Base-by-base conservation (phyloP, 495 filamentous ascomycete genomes). In the Cercophora scortea region DNA sequence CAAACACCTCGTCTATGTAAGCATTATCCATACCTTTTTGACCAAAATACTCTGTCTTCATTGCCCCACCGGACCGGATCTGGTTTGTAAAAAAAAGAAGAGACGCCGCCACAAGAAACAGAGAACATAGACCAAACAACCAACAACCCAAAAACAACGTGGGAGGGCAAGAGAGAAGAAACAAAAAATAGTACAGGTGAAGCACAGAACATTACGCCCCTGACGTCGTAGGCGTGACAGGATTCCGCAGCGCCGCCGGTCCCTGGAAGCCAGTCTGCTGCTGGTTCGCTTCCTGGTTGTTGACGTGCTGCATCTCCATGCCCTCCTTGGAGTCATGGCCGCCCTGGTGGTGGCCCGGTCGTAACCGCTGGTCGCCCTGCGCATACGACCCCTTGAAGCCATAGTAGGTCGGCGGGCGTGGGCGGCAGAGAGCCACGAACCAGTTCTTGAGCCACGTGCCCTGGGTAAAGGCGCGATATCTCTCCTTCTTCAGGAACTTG, bases 401-500 rank as follows among this genome's bases (percentile, higher is more conserved):
- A 60, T 96, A 78, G 66, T 96, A 96, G 5, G 87, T 92, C 39
- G 93, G 91, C 18, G 89, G 86, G 19, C 93, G 78, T 34, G 93
- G 89, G 44, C 93, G 80, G 49, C 83, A 80, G 35, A 98, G 73
- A 42, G 96, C 90, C 1, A 84, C 76, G 25, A 87, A 67, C 83
- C 87, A 93, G 64, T 97, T 97, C 52, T 73, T 84, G 68, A 86
- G 70, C 53, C 83, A 73, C 59, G 72, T 88, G 18, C 80, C 85
- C 62, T 95, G 92, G 0, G 83, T 87, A 51, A 95, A 98, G 6
- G 93, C 90, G 35, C 90, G 79, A 66, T 96, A 94, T 18, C 93
- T 82, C 63, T 97, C 93, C 56, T 86, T 81, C 71, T 90, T 92
- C 49, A 84, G 69, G 67, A 97, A 96, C 62, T 97, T 97, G 64